A percentile compares a stretch with the other conserved stretches of the same genome.
Evolutionary conservation across 2,329 filamentous ascomycete genomes (phyloP).

Genomic region (Aspergillus persii): DNA sequence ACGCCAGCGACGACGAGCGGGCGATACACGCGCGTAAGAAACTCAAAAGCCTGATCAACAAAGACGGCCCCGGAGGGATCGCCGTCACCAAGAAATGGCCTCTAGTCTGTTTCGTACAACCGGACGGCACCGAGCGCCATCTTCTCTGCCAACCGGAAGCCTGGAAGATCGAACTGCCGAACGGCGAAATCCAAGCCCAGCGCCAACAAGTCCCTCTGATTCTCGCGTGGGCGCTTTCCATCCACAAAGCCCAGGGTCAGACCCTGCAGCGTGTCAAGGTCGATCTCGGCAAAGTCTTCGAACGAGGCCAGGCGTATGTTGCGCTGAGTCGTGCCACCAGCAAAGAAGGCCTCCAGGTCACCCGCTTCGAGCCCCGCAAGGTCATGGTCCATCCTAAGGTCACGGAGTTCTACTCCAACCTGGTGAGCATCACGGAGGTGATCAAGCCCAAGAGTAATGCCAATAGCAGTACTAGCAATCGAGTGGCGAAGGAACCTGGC

Average conservation of each 20-base stretch:
- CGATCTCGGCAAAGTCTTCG: constrained; percentile 86
- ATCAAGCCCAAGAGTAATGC: constrained; percentile 27
- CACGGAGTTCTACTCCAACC: constrained; percentile 76
- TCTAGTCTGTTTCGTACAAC: constrained; percentile 76
- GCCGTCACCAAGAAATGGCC: constrained; percentile 65
- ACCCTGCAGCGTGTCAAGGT: constrained; percentile 93
- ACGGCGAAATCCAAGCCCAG: constrained; percentile 86
- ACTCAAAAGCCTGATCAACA: constrained; percentile 53
- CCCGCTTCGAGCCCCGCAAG: constrained; percentile 83
- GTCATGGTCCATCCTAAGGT: constrained; percentile 94
- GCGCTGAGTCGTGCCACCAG: constrained; percentile 89
- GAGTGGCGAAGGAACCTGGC: background rate
- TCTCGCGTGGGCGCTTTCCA: constrained; percentile 92
- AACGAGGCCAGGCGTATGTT: constrained; percentile 97
- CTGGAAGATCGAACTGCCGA: constrained; percentile 97
- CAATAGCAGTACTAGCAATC: constrained; percentile 29
- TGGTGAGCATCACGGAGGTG: constrained; percentile 68
- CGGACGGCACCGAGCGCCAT: constrained; percentile 72
- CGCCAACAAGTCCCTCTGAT: constrained; percentile 83
- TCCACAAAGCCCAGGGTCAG: constrained; percentile 97
- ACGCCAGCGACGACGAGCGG: constrained; percentile 44
- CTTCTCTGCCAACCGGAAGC: constrained; percentile 82
- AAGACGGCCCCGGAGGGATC: constrained; percentile 41
- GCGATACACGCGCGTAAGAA: constrained; percentile 52
- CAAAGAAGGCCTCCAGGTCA: constrained; percentile 81